A percentile compares a stretch with the other conserved stretches of the same genome.
phyloP scores from a whole-genome alignment of 345 rosid species.

The Pelargonium nanum region DNA sequence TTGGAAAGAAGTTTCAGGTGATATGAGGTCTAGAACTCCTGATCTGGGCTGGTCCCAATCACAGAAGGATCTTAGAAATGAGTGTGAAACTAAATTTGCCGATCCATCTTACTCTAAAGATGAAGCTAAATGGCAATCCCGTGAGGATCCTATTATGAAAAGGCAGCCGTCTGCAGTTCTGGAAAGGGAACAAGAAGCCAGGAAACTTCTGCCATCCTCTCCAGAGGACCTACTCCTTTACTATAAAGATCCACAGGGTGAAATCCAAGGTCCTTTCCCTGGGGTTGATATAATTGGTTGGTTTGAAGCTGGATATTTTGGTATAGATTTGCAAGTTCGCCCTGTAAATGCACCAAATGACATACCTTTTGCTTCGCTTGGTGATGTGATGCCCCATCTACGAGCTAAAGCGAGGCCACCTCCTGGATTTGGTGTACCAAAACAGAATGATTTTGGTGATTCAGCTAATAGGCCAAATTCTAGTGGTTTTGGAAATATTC shows the following conservation, averaged over 20 bases:
- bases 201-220: slow-evolving; percentile 41
- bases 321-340: slow-evolving; percentile 80
- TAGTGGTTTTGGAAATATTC: slow-evolving; percentile 36
- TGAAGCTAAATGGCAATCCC: slow-evolving; percentile 41
- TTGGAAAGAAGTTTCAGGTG: slow-evolving; percentile 41
- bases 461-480: slow-evolving; percentile 34
- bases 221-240: slow-evolving; percentile 68
- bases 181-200: slow-evolving; percentile 67
- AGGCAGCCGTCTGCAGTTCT: slow-evolving; percentile 51
- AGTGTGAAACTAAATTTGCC: slow-evolving; percentile 32
- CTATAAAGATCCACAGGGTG: slow-evolving; percentile 95
- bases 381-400: slow-evolving; percentile 97
- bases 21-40: slow-evolving; percentile 30
- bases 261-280: slow-evolving; percentile 80
- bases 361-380: slow-evolving; percentile 60
- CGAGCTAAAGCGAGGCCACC: slow-evolving; percentile 95
- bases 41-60: slow-evolving; percentile 41
- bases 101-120: slow-evolving; percentile 37
- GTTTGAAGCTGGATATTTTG: slow-evolving; percentile 96
- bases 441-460: slow-evolving; percentile 51
- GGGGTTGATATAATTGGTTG: slow-evolving; percentile 92
- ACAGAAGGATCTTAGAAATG: slow-evolving; percentile 34
- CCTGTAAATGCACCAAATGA: slow-evolving; percentile 59
- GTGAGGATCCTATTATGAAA: slow-evolving; percentile 44
- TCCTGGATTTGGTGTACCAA: slow-evolving; percentile 76